Conservation (phyloP, 2,329 filamentous ascomycete species). For the Aspergillus sp. region DNA sequence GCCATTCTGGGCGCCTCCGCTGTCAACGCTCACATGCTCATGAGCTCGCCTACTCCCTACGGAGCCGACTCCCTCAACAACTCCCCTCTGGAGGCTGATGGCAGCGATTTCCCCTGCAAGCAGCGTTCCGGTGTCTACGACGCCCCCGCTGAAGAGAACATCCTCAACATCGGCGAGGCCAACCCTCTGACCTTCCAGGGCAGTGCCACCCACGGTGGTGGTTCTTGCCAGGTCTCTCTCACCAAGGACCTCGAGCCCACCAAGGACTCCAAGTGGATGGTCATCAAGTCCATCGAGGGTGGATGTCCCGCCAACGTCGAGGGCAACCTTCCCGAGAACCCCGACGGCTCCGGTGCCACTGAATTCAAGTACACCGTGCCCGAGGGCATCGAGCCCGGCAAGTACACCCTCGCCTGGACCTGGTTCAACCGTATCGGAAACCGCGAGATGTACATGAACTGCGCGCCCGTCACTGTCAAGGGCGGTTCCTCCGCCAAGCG, state of each 20-base stretch:
- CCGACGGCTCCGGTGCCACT: slow-evolving; percentile 49
- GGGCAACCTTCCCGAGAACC: slow-evolving; percentile 59
- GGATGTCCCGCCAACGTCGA: slow-evolving; percentile 69
- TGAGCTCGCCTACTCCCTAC: slow-evolving; percentile 68
- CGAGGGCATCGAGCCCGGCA: slow-evolving; percentile 66
- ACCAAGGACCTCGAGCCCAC: slow-evolving; percentile 73
- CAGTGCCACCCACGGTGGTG: slow-evolving; percentile 79
- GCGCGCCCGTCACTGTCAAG: slow-evolving; percentile 70
- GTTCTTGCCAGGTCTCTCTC: slow-evolving; percentile 85
- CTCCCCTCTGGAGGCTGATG: slow-evolving; percentile 60
- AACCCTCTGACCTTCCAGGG: slow-evolving; percentile 68
- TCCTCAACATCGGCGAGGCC: slow-evolving; percentile 62
- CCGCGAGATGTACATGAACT: slow-evolving; percentile 98
- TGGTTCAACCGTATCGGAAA: slow-evolving; percentile 95
- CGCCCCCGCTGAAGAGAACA: slow-evolving; percentile 52
- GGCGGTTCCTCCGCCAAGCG: slow-evolving; percentile 49
- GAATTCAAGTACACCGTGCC: slow-evolving; percentile 73
- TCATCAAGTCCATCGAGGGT: slow-evolving; percentile 83
- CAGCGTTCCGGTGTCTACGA: slow-evolving; percentile 43
- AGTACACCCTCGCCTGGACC: slow-evolving; percentile 84
- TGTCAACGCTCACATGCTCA: slow-evolving; percentile 72
- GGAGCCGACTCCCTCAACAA: slow-evolving; percentile 54
- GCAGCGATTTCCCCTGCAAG: slow-evolving; percentile 83
- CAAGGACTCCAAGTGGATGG: slow-evolving; percentile 72
- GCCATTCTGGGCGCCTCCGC: slow-evolving; percentile 55